Base-by-base conservation (phyloP, 75 land plant genomes). In the Chamaecyparis obtusa region DNA sequence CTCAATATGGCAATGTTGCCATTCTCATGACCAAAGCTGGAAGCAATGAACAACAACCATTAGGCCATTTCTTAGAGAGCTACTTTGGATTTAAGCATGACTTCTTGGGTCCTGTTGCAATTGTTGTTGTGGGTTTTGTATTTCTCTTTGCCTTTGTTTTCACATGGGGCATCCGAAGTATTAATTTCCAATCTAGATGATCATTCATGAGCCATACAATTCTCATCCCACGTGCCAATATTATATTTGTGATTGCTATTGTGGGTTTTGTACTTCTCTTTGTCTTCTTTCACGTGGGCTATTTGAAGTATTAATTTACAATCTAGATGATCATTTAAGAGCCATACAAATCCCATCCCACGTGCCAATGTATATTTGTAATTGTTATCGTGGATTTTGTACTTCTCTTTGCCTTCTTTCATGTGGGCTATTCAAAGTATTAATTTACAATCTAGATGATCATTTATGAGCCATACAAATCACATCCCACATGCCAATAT, bases 101-200 rank as follows among this genome's bases (percentile, higher is more conserved):
- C 80, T 91, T 94, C 79, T 32, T 94, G 87, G 93, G 90, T 15
- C 78, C 88, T 16, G 91, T 90, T 0, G 90, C 90, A 1, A 87
- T 43, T n/a, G 86, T 88, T 87, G 85, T 82, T 10, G 84, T 91
- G 9, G 89, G 88, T 4, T 93, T 94, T 81, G 74, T 89, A 2
- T 51, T 90, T 30, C 89, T 93, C 30, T 91, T 94, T 84, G 92
- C 92, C 1, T 83, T 87, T 17, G 85, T 93, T 10, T 94, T 93
- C 78, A 92, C 88, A 6, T 87, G 88, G 49, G 69, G 89, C 72
- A 93, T 91, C 44, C 91, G 90, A 88, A 43, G 36, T 37, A 88
- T 97, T 85, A 97, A 95, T 87, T 97, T 97, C 93, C 96, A 94
- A 64, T 91, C 86, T 85, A 89, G 96, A 86, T 94, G 85, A 86